Evolutionary conservation across 2,329 filamentous ascomycete species (phyloP), one percentile per base, ranked within the genome.

Genomic region (Sarocladium kiliense): DNA sequence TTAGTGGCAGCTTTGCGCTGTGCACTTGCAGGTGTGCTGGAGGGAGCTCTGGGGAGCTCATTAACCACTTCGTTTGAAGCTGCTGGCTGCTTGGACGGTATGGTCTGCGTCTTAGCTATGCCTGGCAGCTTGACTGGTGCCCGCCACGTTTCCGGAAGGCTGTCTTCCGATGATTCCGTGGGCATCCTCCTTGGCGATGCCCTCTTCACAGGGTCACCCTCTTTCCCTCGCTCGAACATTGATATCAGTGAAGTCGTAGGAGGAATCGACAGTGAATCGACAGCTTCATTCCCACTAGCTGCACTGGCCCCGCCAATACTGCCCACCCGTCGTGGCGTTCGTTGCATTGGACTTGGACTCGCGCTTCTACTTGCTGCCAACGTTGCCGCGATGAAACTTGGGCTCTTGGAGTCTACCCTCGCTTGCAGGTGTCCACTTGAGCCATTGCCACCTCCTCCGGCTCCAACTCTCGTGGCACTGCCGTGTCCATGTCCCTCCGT

Each of bases 181-280:
- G 61, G 60, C 2, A 60, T 60, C 44, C 59, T 59, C 56, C 54
- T 61, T 3, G 60, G 61, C 42, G 61, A 62, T 19, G 57, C 59
- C 55, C 64, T 72, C 63, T 73, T 74, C 5, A 67, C 62, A 3
- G 69, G 68, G 44, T 71, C 68, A n/a, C 60, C 61, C 16, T 59
- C 60, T 58, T 56, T 59, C 41, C 72, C 76, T 59, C 77, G 74
- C 68, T 91, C 87, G 60, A 90, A 90, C 71, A 89, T 77, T 37
- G 80, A 80, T 54, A 90, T 85, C 19, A 90, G 73, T 3, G 84
- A 80, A 2, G 76, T 82, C 0, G 86, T 86, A 0, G 86, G 77
- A 23, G 80, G 73, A 51, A 88, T 85, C 5, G 82, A 74, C 1
- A 75, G 77, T 10, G 80, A 79, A 64, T 88, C 66, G 32, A 71